A percentile compares a stretch with the other conserved stretches of the same genome.
Conservation (phyloP, 2,329 filamentous ascomycete species). For the Fusarium avenaceum region DNA sequence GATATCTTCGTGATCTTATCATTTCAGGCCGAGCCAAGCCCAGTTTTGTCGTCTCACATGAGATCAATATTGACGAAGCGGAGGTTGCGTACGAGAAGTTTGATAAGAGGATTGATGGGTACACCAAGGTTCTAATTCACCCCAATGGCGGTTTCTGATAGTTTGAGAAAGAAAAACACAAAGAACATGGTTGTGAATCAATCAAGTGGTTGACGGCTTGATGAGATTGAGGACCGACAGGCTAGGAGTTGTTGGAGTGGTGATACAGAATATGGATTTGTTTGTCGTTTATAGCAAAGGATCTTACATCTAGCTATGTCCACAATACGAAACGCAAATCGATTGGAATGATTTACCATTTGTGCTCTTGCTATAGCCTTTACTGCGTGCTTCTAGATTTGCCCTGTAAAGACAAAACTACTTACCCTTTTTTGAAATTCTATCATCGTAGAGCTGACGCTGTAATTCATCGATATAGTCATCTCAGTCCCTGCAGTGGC, state of each 20-base stretch:
- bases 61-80: slow-evolving; percentile 73
- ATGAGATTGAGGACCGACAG: not conserved
- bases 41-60: slow-evolving; percentile 75
- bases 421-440: not conserved
- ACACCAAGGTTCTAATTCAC: slow-evolving; percentile 77
- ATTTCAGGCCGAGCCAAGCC: slow-evolving; percentile 74
- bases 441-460: not conserved
- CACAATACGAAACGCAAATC: not conserved
- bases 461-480: not conserved
- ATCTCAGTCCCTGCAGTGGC: not conserved
- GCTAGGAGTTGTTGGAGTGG: not conserved
- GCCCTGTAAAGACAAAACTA: not conserved
- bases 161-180: not conserved
- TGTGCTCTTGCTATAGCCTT: not conserved
- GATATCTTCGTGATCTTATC: slow-evolving; percentile 75
- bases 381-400: not conserved
- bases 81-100: slow-evolving; percentile 74
- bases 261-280: not conserved
- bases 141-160: slow-evolving; percentile 65
- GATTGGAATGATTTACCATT: too few species aligned
- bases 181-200: not conserved
- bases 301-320: not conserved
- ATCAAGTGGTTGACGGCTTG: not conserved
- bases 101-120: slow-evolving; percentile 74
- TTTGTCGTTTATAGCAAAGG: not conserved